These are phyloP conservation scores for Sugiyamaella novakii DNA, from an alignment of 1,139 yeast genomes.

Conservation along the genomic window DNA sequence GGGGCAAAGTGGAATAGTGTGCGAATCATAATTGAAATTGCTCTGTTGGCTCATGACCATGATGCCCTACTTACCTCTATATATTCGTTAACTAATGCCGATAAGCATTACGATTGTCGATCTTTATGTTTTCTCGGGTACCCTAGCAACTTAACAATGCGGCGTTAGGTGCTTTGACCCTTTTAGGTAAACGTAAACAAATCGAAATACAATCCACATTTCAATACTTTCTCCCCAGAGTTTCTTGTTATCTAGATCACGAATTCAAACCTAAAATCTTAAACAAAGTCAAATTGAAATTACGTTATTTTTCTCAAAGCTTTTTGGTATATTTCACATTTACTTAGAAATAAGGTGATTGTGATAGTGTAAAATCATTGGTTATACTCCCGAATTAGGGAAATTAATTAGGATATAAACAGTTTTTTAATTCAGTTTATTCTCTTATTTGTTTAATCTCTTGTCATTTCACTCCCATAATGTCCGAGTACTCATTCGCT, in stretches of 20 bases:
- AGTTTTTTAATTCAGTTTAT: neutral
- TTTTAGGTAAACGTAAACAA: slow-evolving; percentile 13
- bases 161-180: neutral
- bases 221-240: neutral
- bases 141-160: slow-evolving; percentile 1
- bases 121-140: slow-evolving; percentile 1
- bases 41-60: no score
- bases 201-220: slow-evolving; percentile 1
- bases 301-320: no score
- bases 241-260: no score
- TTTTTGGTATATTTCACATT: neutral
- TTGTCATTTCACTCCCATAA: no score
- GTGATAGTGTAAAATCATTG: slow-evolving; percentile 1
- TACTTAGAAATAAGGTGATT: no score
- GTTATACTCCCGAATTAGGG: neutral
- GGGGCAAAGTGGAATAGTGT: no score
- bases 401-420: neutral
- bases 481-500: slow-evolving; percentile 43
- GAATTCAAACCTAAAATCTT: no score
- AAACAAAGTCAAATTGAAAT: no score
- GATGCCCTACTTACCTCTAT: no score
- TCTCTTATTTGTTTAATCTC: neutral
- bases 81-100: no score
- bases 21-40: no score
- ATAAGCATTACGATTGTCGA: neutral